Evolutionary conservation across 495 filamentous ascomycete genomes (phyloP), one percentile per base, ranked within the genome.

Genomic region (Trichoderma parareesei): DNA sequence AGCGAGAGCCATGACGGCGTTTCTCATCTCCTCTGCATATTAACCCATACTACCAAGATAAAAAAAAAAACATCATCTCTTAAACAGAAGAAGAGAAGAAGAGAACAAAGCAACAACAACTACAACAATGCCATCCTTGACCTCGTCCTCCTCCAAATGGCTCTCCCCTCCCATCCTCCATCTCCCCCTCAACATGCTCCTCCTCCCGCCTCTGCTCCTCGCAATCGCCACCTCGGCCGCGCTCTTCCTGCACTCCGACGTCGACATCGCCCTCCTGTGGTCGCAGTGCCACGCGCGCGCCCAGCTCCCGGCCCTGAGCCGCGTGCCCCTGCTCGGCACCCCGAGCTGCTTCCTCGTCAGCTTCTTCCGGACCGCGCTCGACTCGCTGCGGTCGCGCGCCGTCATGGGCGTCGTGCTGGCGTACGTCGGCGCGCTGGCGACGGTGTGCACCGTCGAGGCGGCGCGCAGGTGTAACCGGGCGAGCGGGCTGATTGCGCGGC

Each of bases 231-330:
- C 76, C 6, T 69, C 57, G 18, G 14, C 64, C 61, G 46, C 67
- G 20, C 69, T 78, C 68, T 71, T 71, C 64, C 42, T 62, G 3
- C 69, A 73, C 60, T 67, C 67, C 66, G 75, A 77, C 67, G 69
- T 75, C 55, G 74, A 77, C 75, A 66, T 71, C 38, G 68, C 71
- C 63, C 70, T 78, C 67, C 74, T 78, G 55, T 77, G 73, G 66
- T 75, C 72, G 18, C 77, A 79, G 59, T 79, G 77, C 67, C 75
- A 79, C 64, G 68, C 77, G 33, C 73, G 71, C 13, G 66, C 75
- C 9, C 75, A 75, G 41, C 49, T 79, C 13, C 72, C 72, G 18
- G 73, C 53, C 55, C 67, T 78, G 35, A 70, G 71, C 5, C 70
- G 66, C 60, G 41, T 74, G 18, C 76, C 75, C 16, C 40, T 75